phyloP scores from a whole-genome alignment of 768 basidiomycete genomes.

The Suillus luteus region DNA sequence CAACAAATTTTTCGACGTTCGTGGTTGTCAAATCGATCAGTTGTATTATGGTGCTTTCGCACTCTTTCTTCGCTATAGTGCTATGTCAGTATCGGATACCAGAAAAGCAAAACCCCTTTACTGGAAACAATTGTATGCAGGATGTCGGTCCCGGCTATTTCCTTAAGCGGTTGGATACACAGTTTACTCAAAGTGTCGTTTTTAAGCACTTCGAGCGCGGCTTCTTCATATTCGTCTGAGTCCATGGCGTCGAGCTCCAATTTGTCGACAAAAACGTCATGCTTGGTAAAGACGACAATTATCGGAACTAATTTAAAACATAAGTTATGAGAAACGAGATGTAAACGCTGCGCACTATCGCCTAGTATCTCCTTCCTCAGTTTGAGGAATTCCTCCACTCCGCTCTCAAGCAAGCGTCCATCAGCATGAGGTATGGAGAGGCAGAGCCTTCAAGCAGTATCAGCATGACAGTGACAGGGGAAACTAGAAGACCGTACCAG shows the following conservation, averaged over 20 bases:
- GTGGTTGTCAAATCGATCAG: constrained; percentile 12
- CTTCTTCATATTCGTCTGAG: not conserved
- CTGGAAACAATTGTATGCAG: constrained; percentile 12
- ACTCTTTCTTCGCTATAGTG: constrained; percentile 4
- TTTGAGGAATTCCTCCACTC: constrained; percentile 7
- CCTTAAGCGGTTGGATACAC: constrained; percentile 11
- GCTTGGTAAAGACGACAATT: constrained; percentile 14
- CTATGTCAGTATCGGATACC: not conserved
- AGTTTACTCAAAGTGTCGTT: not conserved
- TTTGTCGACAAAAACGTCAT: constrained; percentile 3
- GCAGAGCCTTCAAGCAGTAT: constrained; percentile 7
- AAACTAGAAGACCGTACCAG: constrained; percentile 12
- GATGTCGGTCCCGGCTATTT: constrained; percentile 6
- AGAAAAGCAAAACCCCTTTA: not conserved
- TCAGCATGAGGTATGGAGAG: constrained; percentile 12
- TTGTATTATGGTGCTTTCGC: constrained; percentile 4
- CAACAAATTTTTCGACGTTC: constrained; percentile 13
- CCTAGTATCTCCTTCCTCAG: constrained; percentile 7
- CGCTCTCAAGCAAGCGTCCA: constrained; percentile 11
- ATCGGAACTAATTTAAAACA: constrained; percentile 6
- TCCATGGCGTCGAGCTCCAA: constrained; percentile 8
- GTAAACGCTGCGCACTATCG: constrained; percentile 3
- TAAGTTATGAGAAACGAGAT: not conserved
- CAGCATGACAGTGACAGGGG: not conserved
- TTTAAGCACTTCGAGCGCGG: constrained; percentile 3